Conservation (phyloP, 768 basidiomycete species). For the Auriculariales sp. region DNA sequence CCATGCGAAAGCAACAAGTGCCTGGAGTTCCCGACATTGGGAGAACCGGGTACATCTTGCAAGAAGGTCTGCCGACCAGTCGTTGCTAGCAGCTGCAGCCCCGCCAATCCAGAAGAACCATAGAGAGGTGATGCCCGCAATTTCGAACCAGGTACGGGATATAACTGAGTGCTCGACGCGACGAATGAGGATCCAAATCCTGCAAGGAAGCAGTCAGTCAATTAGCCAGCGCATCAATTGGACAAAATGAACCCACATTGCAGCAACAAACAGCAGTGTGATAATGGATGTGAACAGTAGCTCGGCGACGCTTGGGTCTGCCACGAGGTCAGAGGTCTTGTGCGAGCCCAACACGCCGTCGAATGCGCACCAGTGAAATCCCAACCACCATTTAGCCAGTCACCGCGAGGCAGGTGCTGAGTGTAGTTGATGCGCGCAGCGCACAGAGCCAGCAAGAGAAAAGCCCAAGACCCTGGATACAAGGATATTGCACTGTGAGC, state of each 20-base stretch:
- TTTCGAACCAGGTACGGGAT: slow-evolving; percentile 10
- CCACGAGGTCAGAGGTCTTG: not conserved
- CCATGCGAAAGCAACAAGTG: slow-evolving; percentile 19
- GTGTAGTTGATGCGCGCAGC: slow-evolving; percentile 16
- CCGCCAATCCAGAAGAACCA: slow-evolving; percentile 19
- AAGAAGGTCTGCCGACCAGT: slow-evolving; percentile 13
- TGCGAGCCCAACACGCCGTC: not conserved
- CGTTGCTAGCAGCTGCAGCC: slow-evolving; percentile 12
- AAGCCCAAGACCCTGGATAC: slow-evolving; percentile 1
- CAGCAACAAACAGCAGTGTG: slow-evolving; percentile 9
- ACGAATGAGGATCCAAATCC: slow-evolving; percentile 3
- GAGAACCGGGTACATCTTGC: slow-evolving; percentile 13
- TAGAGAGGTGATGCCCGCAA: slow-evolving; percentile 10
- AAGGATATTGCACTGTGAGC: not conserved
- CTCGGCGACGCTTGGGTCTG: slow-evolving; percentile 17
- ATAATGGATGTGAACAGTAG: slow-evolving; percentile 15
- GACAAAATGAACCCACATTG: slow-evolving; percentile 10
- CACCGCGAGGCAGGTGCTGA: slow-evolving; percentile 12
- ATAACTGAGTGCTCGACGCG: slow-evolving; percentile 2
- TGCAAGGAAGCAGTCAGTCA: not conserved
- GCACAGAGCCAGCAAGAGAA: slow-evolving; percentile 11
- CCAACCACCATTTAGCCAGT: slow-evolving; percentile 15
- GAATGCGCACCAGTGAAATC: slow-evolving; percentile 12
- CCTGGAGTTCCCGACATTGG: slow-evolving; percentile 15
- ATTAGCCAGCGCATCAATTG: not conserved